Evolutionary conservation across 2,329 filamentous ascomycete species (phyloP), one percentile per base, ranked within the genome.

Genomic region (Fusarium nanum): DNA sequence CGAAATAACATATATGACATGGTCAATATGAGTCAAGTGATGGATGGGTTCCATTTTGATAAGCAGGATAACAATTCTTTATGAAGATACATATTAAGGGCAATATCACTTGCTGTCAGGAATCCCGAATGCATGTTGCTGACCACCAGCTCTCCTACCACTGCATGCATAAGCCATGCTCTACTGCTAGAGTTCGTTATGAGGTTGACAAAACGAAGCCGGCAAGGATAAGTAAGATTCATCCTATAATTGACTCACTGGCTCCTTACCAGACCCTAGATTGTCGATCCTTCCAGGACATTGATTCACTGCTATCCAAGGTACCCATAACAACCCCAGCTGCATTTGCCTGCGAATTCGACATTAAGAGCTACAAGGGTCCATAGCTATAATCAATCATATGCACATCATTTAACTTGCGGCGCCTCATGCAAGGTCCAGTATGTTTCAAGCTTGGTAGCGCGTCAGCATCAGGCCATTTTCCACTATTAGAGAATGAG

Each of bases 401-500:
- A 50, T 60, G 46, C 23, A 44, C 42, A 40, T 45, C 13, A 46
- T 37, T 22, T 30, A 32, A 53, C 52, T 40, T 64, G 50, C 45
- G 6, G 49, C 44, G 32, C 32, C 54, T 50, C 60, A 65, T 65
- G 62, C 61, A 66, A 66, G 63, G 56, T 41, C 48, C 30, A 25
- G 44, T 61, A 27, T 46, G 37, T 30, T 56, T 8, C 40, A 44
- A 42, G 18, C 55, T 48, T 22, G 44, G 30, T 66, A 66, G 59
- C 55, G 55, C 64, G 55, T 71, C 60, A 71, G 45, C 68, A 74
- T 75, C 73, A 74, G 69, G 60, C 73, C 73, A 75, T 75, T 70
- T 64, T 50, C 56, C 50, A 72, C 60, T 57, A 53, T 56, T 46
- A 53, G 41, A 32, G 54, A 6, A 55, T 47, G 20, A 55, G 18